Conservation (phyloP, 257 asterid species). For the Gentiana straminea region DNA sequence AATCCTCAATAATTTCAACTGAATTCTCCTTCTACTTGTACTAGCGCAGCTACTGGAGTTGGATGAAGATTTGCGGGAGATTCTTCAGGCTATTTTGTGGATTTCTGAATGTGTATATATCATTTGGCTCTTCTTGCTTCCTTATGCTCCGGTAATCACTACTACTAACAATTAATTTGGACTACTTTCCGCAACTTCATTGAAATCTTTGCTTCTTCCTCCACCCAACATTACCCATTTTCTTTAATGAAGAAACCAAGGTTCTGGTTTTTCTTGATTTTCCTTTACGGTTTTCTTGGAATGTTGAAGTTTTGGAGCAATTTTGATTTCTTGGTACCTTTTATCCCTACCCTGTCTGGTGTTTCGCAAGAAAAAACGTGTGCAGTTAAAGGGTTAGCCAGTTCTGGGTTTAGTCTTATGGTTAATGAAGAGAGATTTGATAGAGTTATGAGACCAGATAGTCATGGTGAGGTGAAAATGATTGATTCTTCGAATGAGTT, state of each 20-base stretch:
- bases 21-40: too few relatives aligned
- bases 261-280: constrained; percentile 37
- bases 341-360: constrained; percentile 44
- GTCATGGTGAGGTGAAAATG: background rate
- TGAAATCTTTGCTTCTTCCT: too few relatives aligned
- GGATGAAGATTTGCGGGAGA: constrained; percentile 37
- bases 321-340: constrained; percentile 40
- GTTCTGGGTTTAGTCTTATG: constrained; percentile 8
- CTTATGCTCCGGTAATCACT: too few relatives aligned
- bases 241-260: constrained; percentile 17
- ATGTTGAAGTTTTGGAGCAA: constrained; percentile 37
- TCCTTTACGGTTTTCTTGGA: constrained; percentile 34
- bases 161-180: too few relatives aligned
- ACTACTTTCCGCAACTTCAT: too few relatives aligned
- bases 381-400: constrained; percentile 20
- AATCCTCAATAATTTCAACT: constrained; percentile 2
- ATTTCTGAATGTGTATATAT: constrained; percentile 56
- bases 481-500: constrained; percentile 22
- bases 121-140: background rate
- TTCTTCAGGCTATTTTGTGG: constrained; percentile 47
- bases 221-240: too few relatives aligned
- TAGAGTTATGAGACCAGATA: too few relatives aligned
- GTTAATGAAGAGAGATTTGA: background rate
- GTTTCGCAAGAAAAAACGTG: constrained; percentile 19
- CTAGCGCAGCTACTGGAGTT: constrained; percentile 24